phyloP scores from a whole-genome alignment of 2,329 filamentous ascomycete species.

The Colletotrichum tamarilloi region DNA sequence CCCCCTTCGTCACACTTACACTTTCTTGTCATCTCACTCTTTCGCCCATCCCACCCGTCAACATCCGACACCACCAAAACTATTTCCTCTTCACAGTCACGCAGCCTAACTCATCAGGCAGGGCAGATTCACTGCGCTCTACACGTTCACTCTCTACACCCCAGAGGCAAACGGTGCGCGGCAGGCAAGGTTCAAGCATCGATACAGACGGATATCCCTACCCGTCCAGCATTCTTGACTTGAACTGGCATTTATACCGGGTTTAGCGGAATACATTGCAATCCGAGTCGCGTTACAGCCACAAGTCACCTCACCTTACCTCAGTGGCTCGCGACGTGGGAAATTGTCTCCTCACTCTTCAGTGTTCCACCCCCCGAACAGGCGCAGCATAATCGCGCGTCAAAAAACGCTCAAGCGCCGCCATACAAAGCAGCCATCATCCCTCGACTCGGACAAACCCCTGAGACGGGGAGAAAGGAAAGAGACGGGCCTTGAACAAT shows the following conservation, averaged over 20 bases:
- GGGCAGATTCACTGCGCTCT: conserved; percentile 6
- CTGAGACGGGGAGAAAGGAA: conserved; percentile 12
- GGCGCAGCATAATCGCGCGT: conserved; percentile 60
- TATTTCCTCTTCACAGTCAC: conserved; percentile 12
- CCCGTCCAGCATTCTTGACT: not conserved
- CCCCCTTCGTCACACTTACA: conserved; percentile 2
- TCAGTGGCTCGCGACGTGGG: conserved; percentile 8
- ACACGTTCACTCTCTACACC: not conserved
- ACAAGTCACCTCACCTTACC: not conserved
- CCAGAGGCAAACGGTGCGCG: not conserved
- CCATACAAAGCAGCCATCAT: conserved; percentile 33
- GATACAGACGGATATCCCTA: too few species aligned
- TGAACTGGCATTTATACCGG: not conserved
- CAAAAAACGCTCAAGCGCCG: conserved; percentile 53
- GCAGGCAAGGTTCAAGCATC: not conserved
- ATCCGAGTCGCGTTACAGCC: conserved; percentile 22
- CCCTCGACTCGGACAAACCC: conserved; percentile 32
- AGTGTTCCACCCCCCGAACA: conserved; percentile 44
- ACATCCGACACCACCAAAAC: conserved; percentile 31
- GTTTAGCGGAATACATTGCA: not conserved
- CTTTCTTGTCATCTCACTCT: conserved; percentile 36
- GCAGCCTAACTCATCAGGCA: conserved; percentile 29
- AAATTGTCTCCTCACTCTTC: conserved; percentile 24
- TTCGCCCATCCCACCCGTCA: conserved; percentile 30
- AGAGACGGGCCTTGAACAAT: conserved; percentile 3